Percentiles rank a stretch among this genome's conserved stretches.
Conservation (phyloP, 2,329 filamentous ascomycete species). For the Arthrobotrys iridis region DNA sequence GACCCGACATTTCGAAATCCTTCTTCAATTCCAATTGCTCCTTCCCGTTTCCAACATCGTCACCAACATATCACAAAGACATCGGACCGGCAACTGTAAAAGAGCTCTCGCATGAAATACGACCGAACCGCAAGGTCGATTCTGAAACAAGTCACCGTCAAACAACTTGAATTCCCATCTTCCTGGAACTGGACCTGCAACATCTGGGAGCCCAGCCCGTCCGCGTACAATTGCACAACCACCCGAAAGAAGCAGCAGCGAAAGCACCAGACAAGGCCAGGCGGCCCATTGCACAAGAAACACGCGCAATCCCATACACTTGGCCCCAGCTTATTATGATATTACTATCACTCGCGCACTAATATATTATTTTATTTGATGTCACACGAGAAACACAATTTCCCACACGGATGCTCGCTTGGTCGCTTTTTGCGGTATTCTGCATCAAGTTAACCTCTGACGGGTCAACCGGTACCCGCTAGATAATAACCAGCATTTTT, state of each 20-base stretch:
- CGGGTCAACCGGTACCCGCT: constrained; percentile 28
- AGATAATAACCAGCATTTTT: constrained; percentile 19
- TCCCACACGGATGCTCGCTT: constrained; percentile 45
- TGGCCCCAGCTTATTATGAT: constrained; percentile 38
- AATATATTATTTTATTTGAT: constrained; percentile 31
- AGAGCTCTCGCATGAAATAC: constrained; percentile 50
- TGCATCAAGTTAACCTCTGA: constrained; percentile 49
- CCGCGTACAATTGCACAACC: constrained; percentile 48
- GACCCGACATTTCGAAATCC: background rate
- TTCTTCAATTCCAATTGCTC: constrained; percentile 2
- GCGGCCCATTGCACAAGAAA: constrained; percentile 35
- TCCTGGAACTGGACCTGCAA: constrained; percentile 50
- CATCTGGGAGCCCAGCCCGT: constrained; percentile 47
- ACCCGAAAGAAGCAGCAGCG: constrained; percentile 34
- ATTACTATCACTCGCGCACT: constrained; percentile 7
- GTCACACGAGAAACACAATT: constrained; percentile 52
- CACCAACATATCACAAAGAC: constrained; percentile 1
- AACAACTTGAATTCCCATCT: constrained; percentile 50
- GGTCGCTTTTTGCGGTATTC: constrained; percentile 25
- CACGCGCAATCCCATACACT: constrained; percentile 34
- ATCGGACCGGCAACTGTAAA: constrained; percentile 32
- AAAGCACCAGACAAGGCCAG: constrained; percentile 24
- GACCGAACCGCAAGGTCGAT: constrained; percentile 42
- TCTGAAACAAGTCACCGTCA: constrained; percentile 53
- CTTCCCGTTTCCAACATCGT: background rate